Evolutionary conservation across 495 filamentous ascomycete genomes (phyloP), one percentile per base, ranked within the genome.

Genomic region (Trichoderma virens): DNA sequence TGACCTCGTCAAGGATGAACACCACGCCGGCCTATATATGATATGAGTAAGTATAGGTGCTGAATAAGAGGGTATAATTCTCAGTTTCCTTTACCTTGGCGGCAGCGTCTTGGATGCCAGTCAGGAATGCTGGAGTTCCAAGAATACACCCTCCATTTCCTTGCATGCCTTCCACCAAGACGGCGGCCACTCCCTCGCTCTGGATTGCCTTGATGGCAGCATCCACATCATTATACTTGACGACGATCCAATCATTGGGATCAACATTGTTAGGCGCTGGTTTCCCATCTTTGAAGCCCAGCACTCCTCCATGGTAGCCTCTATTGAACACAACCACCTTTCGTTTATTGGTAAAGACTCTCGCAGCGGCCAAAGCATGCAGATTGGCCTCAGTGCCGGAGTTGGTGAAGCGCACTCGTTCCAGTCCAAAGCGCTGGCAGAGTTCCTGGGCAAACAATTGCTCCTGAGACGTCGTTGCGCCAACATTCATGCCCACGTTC

Each of bases 1-100:
- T 83, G 14, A 89, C 86, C 71, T 89, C 86, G 60, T 89, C 86
- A 14, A 87, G 70, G 18, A 89, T 80, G 61, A 89, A 80, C 1
- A 88, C 13, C 1, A 77, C 75, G 5, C 78, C 80, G 4, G 74
- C 70, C 34, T 64, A 13, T 20, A 63, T 5, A 56, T 59, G 7
- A 32, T 35, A n/a, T 69, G 7, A 14, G 61, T 62, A n/a, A 62
- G 35, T 13, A n/a, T n/a, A n/a, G n/a, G n/a, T n/a, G n/a, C n/a
- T n/a, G n/a, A n/a, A n/a, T n/a, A n/a, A n/a, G n/a, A n/a, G n/a
- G n/a, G n/a, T n/a, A n/a, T n/a, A n/a, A n/a, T n/a, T n/a, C n/a
- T n/a, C n/a, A n/a, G n/a, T n/a, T n/a, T 28, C 13, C 34, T 31
- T 32, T 5, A 70, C 4, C 67, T 70, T 28, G 70, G 74, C 28